Conservation (phyloP, 768 basidiomycete genomes). For the Austroboletus festivus region DNA sequence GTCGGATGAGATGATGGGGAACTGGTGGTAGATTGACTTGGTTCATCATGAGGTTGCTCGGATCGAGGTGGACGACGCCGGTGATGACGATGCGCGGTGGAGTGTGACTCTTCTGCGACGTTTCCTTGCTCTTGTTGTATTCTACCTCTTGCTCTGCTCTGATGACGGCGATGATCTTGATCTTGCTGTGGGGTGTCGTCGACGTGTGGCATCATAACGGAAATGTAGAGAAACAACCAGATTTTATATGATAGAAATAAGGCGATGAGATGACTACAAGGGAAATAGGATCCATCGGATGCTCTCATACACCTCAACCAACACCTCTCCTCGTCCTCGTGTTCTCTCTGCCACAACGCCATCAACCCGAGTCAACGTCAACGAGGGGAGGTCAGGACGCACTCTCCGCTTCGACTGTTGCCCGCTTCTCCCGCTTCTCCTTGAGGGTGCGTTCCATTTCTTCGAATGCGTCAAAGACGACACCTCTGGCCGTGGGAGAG, state of each 20-base stretch:
- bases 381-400: conserved; percentile 30
- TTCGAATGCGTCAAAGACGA: conserved; percentile 64
- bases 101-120: background rate
- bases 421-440: conserved; percentile 39
- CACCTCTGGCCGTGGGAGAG: conserved; percentile 21
- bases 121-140: background rate
- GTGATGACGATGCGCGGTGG: too few species aligned
- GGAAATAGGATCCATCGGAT: conserved; percentile 51
- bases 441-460: conserved; percentile 60
- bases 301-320: conserved; percentile 40
- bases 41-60: background rate
- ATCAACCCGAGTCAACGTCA: conserved; percentile 9
- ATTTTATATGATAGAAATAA: too few species aligned
- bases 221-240: too few species aligned
- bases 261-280: too few species aligned
- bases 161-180: background rate
- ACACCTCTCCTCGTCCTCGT: conserved; percentile 18
- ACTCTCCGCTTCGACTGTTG: conserved; percentile 36
- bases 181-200: too few species aligned
- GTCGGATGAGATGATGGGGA: background rate
- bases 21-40: background rate
- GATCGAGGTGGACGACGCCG: conserved; percentile 3
- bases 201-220: too few species aligned
- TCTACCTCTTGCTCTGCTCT: conserved; percentile 4
- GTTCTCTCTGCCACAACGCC: conserved; percentile 11